Percentiles rank a stretch among this genome's conserved stretches.
phyloP scores from a whole-genome alignment of 768 basidiomycete species.

The Strobilomyces echinocephalus region DNA sequence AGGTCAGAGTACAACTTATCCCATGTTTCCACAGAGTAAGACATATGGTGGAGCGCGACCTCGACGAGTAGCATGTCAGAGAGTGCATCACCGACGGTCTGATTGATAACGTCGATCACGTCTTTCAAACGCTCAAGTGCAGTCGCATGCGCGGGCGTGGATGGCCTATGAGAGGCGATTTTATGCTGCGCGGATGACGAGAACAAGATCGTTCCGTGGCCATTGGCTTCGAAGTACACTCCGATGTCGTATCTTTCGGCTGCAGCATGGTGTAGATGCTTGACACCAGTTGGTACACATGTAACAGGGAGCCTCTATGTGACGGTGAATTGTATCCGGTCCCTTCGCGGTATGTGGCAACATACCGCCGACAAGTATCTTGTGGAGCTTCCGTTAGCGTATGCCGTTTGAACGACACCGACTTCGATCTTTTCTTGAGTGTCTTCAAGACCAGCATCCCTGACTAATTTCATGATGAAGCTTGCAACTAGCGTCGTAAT shows the following conservation, averaged over 20 bases:
- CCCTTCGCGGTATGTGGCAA: not conserved
- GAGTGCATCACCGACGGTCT: constrained; percentile 95
- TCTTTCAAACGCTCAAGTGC: constrained; percentile 74
- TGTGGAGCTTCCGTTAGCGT: constrained; percentile 96
- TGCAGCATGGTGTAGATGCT: constrained; percentile 96
- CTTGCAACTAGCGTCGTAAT: constrained; percentile 91
- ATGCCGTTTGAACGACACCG: constrained; percentile 97
- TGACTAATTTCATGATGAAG: constrained; percentile 88
- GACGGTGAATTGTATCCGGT: constrained; percentile 7
- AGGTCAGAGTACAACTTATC: constrained; percentile 89
- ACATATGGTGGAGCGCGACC: constrained; percentile 82
- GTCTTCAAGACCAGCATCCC: constrained; percentile 73
- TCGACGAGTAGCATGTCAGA: constrained; percentile 96
- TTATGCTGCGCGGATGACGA: constrained; percentile 66
- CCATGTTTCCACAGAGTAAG: constrained; percentile 83
- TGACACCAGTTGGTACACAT: constrained; percentile 95
- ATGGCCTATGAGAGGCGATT: constrained; percentile 61
- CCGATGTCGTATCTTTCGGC: constrained; percentile 88
- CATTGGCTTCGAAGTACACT: constrained; percentile 99
- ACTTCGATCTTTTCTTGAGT: constrained; percentile 57
- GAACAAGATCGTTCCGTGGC: constrained; percentile 96
- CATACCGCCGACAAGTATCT: constrained; percentile 80
- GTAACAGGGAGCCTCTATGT: constrained; percentile 83
- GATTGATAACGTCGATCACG: constrained; percentile 85
- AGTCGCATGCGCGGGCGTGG: constrained; percentile 77